Conservation (phyloP, 2,329 filamentous ascomycete genomes). For the Apiospora rasikravindrae region DNA sequence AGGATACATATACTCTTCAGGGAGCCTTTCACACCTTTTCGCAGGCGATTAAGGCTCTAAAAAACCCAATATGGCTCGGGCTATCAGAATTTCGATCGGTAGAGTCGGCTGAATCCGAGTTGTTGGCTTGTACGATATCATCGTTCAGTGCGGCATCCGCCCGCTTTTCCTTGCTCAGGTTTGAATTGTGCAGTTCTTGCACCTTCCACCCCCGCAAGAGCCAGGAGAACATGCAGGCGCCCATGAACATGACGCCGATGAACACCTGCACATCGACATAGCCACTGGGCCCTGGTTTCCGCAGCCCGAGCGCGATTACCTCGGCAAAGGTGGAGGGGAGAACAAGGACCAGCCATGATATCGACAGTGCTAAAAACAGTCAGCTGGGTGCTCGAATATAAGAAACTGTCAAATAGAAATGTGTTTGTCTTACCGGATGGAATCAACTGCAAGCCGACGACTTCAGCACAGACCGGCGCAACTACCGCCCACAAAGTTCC, state of each 20-base stretch:
- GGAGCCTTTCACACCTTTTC: not conserved
- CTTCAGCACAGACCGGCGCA: conserved; percentile 73
- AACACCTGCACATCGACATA: conserved; percentile 64
- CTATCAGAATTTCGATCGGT: not conserved
- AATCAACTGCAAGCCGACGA: conserved; percentile 72
- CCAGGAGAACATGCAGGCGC: conserved; percentile 52
- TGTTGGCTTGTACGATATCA: conserved; percentile 26
- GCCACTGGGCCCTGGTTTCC: conserved; percentile 45
- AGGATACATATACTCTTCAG: not conserved
- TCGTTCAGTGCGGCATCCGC: conserved; percentile 36
- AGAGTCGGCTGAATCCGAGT: not conserved
- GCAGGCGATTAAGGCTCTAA: not conserved
- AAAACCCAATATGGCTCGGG: not conserved
- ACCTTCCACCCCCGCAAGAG: conserved; percentile 50
- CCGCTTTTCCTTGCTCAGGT: conserved; percentile 35
- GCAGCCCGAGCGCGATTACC: conserved; percentile 65
- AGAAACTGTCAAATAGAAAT: not conserved
- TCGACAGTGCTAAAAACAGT: conserved; percentile 55
- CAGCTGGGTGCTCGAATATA: not conserved
- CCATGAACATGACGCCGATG: conserved; percentile 64
- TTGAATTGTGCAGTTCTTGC: conserved; percentile 42
- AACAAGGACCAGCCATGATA: conserved; percentile 75
- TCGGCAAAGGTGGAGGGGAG: conserved; percentile 73
- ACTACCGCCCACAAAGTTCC: conserved; percentile 76
- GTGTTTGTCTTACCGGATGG: conserved; percentile 56